A percentile compares a stretch with the other conserved stretches of the same genome.
Conservation (phyloP, 371 early-diverging fungal genomes). For the Actinomortierella ambigua region DNA sequence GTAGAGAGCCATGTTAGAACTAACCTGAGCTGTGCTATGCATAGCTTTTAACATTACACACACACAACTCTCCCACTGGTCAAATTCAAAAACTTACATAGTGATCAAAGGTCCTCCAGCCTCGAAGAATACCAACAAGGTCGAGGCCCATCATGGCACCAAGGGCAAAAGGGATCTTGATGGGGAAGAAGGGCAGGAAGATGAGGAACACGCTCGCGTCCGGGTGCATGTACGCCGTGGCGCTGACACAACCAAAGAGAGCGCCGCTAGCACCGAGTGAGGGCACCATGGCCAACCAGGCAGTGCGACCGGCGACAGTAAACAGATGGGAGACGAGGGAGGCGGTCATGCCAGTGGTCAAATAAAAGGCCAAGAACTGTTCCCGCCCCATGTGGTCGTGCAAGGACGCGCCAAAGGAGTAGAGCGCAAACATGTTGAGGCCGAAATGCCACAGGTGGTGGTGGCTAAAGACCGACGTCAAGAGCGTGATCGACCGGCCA, state of each 20-base stretch:
- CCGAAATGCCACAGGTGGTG: constrained; percentile 64
- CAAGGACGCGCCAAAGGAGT: constrained; percentile 58
- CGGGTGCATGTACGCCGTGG: constrained; percentile 64
- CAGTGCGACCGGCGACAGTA: constrained; percentile 49
- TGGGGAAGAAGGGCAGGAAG: constrained; percentile 75
- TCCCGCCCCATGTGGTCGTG: constrained; percentile 59
- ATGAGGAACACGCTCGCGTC: constrained; percentile 65
- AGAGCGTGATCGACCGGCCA: constrained; percentile 64
- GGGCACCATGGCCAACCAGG: constrained; percentile 58
- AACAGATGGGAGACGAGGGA: constrained; percentile 67
- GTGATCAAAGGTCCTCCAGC: constrained; percentile 72
- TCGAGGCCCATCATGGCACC: constrained; percentile 68
- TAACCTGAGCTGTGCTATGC: too few species aligned
- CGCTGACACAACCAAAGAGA: constrained; percentile 68
- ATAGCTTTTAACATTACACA: too few species aligned
- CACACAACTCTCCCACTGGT: constrained; percentile 1
- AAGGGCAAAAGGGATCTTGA: constrained; percentile 63
- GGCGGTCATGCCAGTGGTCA: constrained; percentile 66
- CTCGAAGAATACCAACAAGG: constrained; percentile 59
- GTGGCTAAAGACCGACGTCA: constrained; percentile 74
- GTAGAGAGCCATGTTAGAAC: too few species aligned
- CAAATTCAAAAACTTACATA: constrained; percentile 52
- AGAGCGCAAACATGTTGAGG: constrained; percentile 73
- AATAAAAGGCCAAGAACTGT: constrained; percentile 80
- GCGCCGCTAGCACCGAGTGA: constrained; percentile 84